Evolutionary conservation across 768 basidiomycete species (phyloP), one percentile per base, ranked within the genome.

Genomic region (Rhodotorula diobovata): DNA sequence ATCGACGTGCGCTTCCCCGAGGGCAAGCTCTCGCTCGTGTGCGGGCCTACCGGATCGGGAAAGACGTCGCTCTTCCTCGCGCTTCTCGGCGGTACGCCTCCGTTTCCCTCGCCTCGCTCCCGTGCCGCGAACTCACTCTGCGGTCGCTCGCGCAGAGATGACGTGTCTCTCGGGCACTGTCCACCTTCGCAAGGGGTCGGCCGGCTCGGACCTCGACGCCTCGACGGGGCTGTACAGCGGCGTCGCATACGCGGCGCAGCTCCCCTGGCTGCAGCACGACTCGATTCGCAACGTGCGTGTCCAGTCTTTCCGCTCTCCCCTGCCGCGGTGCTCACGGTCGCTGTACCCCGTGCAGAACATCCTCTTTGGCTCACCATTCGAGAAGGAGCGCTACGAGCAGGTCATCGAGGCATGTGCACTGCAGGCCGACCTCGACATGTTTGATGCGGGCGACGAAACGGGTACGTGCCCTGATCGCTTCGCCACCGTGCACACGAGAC

Each of bases 401-500:
- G 89, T 90, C 28, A 77, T 93, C 28, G 85, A 89, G 28, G 89
- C 89, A 1, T 93, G 92, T 78, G 88, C 89, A 0, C 82, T 93
- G 32, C 78, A 80, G n/a, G 84, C 84, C 30, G 92, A 93, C 79
- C 81, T 94, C 32, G 83, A 84, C 62, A 85, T 89, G 20, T 83
- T 92, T 37, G 86, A 88, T 53, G 86, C 87, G 14, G 90, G 89
- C 0, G 91, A 92, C 77, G 82, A 87, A 80, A 92, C 90, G 2
- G 76, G 66, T 67, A 11, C 21, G 50, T 54, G 15, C 20, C 60
- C 25, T 48, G 7, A 30, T 34, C 11, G 6, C 23, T 14, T 50
- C n/a, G n/a, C 41, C 23, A 6, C 16, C 28, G 28, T 10, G 37
- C 18, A 15, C 37, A 20, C 25, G 14, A 20, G 43, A 15, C 46